Percentiles rank a stretch among this genome's conserved stretches.
Evolutionary conservation across 2,329 filamentous ascomycete genomes (phyloP).

Genomic region (Clarireedia homoeocarpa): DNA sequence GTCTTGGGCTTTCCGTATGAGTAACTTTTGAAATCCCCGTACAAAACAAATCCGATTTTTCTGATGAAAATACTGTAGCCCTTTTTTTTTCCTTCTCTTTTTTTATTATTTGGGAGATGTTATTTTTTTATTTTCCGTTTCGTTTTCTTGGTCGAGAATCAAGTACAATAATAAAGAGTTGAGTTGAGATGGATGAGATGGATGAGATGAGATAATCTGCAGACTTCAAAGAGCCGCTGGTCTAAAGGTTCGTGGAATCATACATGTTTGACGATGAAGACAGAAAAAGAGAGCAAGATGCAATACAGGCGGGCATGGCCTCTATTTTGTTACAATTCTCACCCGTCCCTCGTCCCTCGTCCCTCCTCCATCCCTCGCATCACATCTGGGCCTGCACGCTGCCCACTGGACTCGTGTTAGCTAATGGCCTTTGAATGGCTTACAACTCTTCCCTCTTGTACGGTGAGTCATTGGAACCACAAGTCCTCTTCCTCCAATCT

Average conservation of each 20-base stretch:
- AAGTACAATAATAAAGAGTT: neutral
- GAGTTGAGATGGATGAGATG: neutral
- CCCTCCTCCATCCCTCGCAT: too few relatives aligned
- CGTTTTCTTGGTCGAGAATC: neutral
- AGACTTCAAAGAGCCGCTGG: conserved; percentile 29
- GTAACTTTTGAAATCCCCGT: neutral
- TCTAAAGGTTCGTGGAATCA: conserved; percentile 21
- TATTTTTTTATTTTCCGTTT: neutral
- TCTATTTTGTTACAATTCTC: conserved; percentile 9
- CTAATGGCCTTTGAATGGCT: neutral
- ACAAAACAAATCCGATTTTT: too few relatives aligned
- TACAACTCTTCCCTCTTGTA: neutral
- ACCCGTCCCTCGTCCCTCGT: neutral
- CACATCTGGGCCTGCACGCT: too few relatives aligned
- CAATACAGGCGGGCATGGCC: conserved; percentile 12
- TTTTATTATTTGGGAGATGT: neutral
- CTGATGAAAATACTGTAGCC: neutral
- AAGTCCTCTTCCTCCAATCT: neutral
- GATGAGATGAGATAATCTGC: conserved; percentile 11
- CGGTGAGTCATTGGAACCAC: too few relatives aligned
- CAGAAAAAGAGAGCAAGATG: conserved; percentile 14
- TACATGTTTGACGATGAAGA: conserved; percentile 23
- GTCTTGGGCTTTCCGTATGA: neutral
- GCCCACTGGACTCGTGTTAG: neutral
- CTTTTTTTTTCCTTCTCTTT: neutral